Evolutionary conservation across 106 monocot species (phyloP), one percentile per base, ranked within the genome.

Genomic region (Apostasia ramifera): DNA sequence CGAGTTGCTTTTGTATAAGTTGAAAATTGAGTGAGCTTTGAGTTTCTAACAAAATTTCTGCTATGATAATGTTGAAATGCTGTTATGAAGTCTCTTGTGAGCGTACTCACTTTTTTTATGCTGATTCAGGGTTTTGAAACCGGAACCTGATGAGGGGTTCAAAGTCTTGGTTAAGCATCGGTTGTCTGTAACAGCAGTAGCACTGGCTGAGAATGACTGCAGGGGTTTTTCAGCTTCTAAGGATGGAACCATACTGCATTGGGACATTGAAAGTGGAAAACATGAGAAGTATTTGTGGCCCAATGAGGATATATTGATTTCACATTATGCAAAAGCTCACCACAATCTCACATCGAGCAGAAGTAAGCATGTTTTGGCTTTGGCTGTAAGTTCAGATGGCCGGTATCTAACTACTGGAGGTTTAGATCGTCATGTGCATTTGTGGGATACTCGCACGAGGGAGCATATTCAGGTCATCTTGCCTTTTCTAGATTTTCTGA

Each of bases 221-320:
- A 89, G 81, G 66, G 95, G 95, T 6, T 97, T 92, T 59, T 97
- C 95, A 44, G 84, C 89, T 67, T 92, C 95, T 8, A 97, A 97
- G 74, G 95, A 92, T 77, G 95, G 95, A 47, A 49, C 11, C 47
- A 92, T 97, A 68, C 2, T 89, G 70, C 95, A 97, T 58, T 97
- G 91, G 91, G 95, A 92, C 77, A 81, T 97, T 63, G 92, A 92
- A 74, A 92, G 74, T 57, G 92, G 95, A 51, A 84, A 88, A 68
- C 71, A 56, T 48, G 89, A 92, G 70, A 97, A 89, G 75, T 97
- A 92, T 70, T 44, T 77, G 55, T 92, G 89, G 92, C 95, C 95
- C 10, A 75, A 69, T 43, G 90, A 94, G 65, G 87, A 94, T 55
- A 63, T 78, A 8, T 63, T 92, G 68, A 55, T 83, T 53, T 88